Conservation (phyloP, 2,329 filamentous ascomycete genomes). For the Monosporascus sp. region DNA sequence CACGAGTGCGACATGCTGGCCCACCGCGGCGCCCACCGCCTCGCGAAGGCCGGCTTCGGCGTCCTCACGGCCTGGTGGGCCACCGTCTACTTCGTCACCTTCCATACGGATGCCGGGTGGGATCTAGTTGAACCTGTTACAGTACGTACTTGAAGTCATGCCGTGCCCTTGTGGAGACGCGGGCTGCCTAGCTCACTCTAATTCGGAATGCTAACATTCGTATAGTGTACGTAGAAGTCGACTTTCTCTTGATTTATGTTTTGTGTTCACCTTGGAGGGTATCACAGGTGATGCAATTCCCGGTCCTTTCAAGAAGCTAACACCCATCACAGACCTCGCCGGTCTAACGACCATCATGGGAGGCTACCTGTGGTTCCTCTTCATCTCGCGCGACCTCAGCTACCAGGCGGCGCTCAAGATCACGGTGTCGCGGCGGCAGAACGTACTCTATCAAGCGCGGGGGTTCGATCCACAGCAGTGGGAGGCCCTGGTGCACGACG, state of each 20-base stretch:
- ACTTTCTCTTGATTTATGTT: no score
- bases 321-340: slow-evolving; percentile 57
- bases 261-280: no score
- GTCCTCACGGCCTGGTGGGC: slow-evolving; percentile 75
- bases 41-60: slow-evolving; percentile 75
- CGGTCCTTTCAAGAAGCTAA: no score
- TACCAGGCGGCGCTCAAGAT: slow-evolving; percentile 85
- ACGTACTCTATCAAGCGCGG: slow-evolving; percentile 66
- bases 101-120: slow-evolving; percentile 76
- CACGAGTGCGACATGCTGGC: slow-evolving; percentile 74
- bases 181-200: no score
- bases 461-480: slow-evolving; percentile 74
- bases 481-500: slow-evolving; percentile 75
- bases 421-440: slow-evolving; percentile 74
- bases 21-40: slow-evolving; percentile 68
- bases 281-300: no score
- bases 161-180: background rate
- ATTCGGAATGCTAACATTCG: background rate
- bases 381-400: slow-evolving; percentile 82
- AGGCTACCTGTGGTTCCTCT: slow-evolving; percentile 90
- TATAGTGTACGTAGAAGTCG: background rate
- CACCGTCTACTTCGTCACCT: slow-evolving; percentile 67
- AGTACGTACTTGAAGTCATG: background rate
- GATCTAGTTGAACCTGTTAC: slow-evolving; percentile 88
- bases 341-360: slow-evolving; percentile 82